A percentile compares a stretch with the other conserved stretches of the same genome.
Evolutionary conservation across 1,139 yeast genomes (phyloP).

Genomic region (Yamadazyma spencermartinsiae): DNA sequence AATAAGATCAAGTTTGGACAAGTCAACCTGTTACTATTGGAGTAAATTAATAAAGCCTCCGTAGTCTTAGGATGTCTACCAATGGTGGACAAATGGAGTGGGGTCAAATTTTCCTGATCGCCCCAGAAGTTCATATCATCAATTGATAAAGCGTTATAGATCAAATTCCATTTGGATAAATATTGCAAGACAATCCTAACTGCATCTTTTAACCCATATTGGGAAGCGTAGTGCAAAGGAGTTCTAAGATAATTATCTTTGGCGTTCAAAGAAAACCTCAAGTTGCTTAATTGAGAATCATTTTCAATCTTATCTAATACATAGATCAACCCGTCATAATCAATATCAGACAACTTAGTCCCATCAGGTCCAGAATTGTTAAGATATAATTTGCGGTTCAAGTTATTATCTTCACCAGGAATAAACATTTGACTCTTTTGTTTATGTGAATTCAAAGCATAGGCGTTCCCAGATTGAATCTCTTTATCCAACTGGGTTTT

Average conservation of each 20-base stretch:
- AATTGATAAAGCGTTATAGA: conserved; percentile 47
- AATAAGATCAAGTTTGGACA: conserved; percentile 60
- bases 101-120: conserved; percentile 80
- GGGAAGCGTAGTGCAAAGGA: conserved; percentile 89
- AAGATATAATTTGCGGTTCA: conserved; percentile 30
- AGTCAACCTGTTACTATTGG: conserved; percentile 32
- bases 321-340: conserved; percentile 24
- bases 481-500: conserved; percentile 36
- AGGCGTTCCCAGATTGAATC: conserved; percentile 21
- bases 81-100: conserved; percentile 78
- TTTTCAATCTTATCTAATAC: conserved; percentile 42
- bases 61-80: conserved; percentile 84
- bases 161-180: conserved; percentile 29
- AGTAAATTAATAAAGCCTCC: conserved; percentile 52
- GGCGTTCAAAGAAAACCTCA: conserved; percentile 56
- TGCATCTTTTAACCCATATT: conserved; percentile 74
- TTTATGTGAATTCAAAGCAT: conserved; percentile 12
- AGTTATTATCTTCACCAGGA: conserved; percentile 39
- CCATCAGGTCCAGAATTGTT: conserved; percentile 65
- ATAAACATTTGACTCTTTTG: conserved; percentile 10
- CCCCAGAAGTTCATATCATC: conserved; percentile 71
- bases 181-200: conserved; percentile 57
- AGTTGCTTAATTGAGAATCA: conserved; percentile 13
- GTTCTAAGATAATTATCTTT: conserved; percentile 79
- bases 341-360: conserved; percentile 23